Evolutionary conservation across 2,329 filamentous ascomycete species (phyloP).

Genomic region (Fusarium brevicatenulatum): DNA sequence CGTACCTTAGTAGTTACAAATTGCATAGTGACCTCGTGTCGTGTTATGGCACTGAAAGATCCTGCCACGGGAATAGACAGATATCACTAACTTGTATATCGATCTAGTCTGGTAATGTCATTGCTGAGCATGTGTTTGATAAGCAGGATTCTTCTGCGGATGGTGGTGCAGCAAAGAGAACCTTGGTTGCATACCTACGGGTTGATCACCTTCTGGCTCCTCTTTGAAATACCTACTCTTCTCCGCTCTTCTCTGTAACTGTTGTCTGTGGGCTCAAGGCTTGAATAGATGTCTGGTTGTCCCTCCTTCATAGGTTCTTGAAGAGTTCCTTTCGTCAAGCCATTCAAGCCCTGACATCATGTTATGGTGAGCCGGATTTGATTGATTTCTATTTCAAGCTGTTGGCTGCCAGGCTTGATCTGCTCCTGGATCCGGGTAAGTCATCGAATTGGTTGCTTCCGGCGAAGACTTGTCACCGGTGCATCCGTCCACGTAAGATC

Average conservation of each 20-base stretch:
- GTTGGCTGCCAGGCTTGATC: neutral
- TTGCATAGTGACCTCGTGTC: neutral
- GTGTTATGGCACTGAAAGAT: neutral
- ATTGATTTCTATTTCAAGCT: neutral
- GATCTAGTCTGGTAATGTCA: neutral
- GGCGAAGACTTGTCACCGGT: neutral
- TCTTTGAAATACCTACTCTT: neutral
- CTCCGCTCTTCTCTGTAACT: neutral
- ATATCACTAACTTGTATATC: neutral
- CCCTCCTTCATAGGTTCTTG: neutral
- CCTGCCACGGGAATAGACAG: neutral
- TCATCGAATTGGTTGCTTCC: neutral
- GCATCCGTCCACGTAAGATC: neutral
- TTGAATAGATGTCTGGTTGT: neutral
- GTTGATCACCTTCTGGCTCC: neutral
- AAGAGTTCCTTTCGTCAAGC: neutral
- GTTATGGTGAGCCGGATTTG: neutral
- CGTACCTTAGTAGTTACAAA: neutral
- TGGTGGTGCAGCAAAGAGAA: neutral
- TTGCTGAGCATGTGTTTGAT: neutral
- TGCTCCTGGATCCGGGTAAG: neutral
- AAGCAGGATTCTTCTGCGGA: neutral
- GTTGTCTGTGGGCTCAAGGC: neutral
- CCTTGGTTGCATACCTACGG: neutral
- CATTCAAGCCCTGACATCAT: neutral